Evolutionary conservation across 371 early-diverging fungal species (phyloP).

Genomic region (Batkoa obscura): DNA sequence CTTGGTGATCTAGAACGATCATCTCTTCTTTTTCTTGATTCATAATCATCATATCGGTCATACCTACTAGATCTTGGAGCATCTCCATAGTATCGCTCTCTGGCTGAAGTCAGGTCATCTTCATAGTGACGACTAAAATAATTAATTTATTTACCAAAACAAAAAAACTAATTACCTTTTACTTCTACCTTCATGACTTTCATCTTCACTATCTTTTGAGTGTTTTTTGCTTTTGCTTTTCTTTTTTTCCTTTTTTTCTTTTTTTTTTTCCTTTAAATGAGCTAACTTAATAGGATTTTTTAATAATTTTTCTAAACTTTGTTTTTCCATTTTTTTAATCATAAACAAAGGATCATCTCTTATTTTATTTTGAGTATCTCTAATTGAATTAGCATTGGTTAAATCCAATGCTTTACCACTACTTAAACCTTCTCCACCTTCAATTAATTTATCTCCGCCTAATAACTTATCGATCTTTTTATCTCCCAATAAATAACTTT

Average conservation of each 20-base stretch:
- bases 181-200: no score
- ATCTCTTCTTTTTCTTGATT: no score
- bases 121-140: no score
- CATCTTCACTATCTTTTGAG: no score
- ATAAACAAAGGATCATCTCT: constrained; percentile 81
- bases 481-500: constrained; percentile 80
- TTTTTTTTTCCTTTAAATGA: constrained; percentile 20
- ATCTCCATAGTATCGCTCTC: no score
- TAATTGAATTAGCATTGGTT: constrained; percentile 48
- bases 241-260: constrained; percentile 23
- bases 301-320: constrained; percentile 48
- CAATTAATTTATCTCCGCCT: constrained; percentile 18
- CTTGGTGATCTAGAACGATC: no score
- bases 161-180: no score
- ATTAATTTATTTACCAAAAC: no score
- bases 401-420: constrained; percentile 14
- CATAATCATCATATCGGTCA: no score
- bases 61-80: no score
- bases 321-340: constrained; percentile 73
- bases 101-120: no score
- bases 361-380: constrained; percentile 69
- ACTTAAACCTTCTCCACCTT: constrained; percentile 14
- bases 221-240: constrained; percentile 9
- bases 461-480: constrained; percentile 55
- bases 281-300: constrained; percentile 54